These are phyloP conservation scores for Cynara cardunculus DNA, from an alignment of 129 eudicot species.

Conservation along the genomic window DNA sequence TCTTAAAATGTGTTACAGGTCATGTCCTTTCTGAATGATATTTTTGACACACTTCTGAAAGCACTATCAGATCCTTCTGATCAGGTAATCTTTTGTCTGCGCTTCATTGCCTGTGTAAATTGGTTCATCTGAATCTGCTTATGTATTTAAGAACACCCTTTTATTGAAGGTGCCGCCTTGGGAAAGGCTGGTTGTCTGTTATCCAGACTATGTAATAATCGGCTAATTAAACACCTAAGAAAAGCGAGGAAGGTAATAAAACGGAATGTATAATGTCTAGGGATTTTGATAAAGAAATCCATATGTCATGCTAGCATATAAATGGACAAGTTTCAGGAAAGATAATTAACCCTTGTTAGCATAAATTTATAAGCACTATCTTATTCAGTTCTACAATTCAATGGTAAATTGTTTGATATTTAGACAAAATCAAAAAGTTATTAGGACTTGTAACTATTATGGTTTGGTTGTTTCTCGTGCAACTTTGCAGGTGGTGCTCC, in stretches of 20 bases:
- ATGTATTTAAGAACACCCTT: neutral
- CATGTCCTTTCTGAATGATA: slow-evolving; percentile 71
- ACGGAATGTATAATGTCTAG: neutral
- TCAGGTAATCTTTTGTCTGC: slow-evolving; percentile 55
- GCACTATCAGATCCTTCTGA: slow-evolving; percentile 94
- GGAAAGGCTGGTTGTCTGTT: neutral
- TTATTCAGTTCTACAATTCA: too few species aligned
- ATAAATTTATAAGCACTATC: neutral
- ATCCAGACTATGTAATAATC: neutral
- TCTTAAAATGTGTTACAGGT: slow-evolving; percentile 52
- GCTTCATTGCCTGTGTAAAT: neutral
- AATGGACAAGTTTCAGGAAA: neutral
- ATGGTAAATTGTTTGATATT: neutral
- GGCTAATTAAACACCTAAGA: neutral
- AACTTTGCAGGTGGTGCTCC: slow-evolving; percentile 70
- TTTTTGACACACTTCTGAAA: slow-evolving; percentile 84
- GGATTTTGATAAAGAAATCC: neutral
- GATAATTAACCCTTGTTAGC: neutral
- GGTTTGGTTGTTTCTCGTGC: neutral
- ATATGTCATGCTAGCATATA: neutral
- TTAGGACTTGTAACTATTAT: neutral
- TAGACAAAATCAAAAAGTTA: neutral
- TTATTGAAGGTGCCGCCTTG: neutral
- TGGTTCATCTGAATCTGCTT: neutral
- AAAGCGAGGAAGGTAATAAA: neutral